Evolutionary conservation across 345 rosid species (phyloP).

Genomic region (Pistacia atlantica): DNA sequence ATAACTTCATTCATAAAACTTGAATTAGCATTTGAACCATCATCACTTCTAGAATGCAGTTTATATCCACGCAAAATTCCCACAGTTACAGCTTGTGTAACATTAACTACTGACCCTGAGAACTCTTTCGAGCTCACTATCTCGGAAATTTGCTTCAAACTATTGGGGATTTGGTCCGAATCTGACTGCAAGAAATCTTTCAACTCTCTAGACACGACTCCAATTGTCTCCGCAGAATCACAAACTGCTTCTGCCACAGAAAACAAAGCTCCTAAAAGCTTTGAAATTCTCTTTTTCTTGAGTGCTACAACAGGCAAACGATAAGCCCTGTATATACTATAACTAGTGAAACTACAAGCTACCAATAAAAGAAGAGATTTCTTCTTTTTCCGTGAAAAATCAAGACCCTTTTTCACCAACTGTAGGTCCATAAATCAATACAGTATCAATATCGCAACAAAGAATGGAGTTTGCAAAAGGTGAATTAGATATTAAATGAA

Average conservation of each 20-base stretch:
- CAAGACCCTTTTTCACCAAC: slow-evolving; percentile 47
- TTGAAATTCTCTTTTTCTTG: slow-evolving; percentile 52
- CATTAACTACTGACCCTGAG: slow-evolving; percentile 40
- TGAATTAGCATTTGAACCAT: slow-evolving; percentile 27
- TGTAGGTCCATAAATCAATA: slow-evolving; percentile 50
- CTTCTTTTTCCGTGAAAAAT: slow-evolving; percentile 48
- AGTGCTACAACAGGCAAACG: slow-evolving; percentile 50
- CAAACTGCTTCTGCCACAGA: slow-evolving; percentile 63
- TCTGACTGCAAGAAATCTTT: slow-evolving; percentile 59
- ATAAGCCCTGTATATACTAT: slow-evolving; percentile 64
- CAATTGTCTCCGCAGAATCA: slow-evolving; percentile 55
- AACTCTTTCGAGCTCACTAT: slow-evolving; percentile 59
- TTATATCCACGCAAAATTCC: slow-evolving; percentile 54
- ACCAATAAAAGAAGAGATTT: slow-evolving; percentile 50
- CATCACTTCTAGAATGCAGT: slow-evolving; percentile 23
- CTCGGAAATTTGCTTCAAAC: slow-evolving; percentile 72
- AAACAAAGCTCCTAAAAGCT: slow-evolving; percentile 49
- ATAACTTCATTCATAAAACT: slow-evolving; percentile 52
- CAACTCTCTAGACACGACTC: slow-evolving; percentile 54
- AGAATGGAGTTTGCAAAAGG: neutral
- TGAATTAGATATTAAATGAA: neutral
- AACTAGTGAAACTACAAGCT: slow-evolving; percentile 46
- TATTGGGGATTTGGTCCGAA: slow-evolving; percentile 69
- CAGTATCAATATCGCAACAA: neutral
- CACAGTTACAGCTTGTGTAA: slow-evolving; percentile 54